A percentile compares a stretch with the other conserved stretches of the same genome.
Evolutionary conservation across 202 grass and related monocot species (phyloP).

Genomic region (Zoysia matrella): DNA sequence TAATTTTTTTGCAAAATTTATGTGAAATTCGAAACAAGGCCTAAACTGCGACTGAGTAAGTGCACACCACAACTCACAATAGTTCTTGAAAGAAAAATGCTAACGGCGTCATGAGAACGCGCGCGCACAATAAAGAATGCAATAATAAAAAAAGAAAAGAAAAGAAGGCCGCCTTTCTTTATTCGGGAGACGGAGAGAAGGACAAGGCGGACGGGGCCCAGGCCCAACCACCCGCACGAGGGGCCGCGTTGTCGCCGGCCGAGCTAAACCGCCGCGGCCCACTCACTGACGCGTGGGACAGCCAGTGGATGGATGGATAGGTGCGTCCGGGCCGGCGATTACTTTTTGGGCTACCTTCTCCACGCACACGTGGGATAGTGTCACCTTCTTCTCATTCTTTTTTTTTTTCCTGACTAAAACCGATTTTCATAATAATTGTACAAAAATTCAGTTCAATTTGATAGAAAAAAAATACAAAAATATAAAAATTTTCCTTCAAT

Average conservation of each 20-base stretch:
- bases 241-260: conserved; percentile 28
- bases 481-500: too few species aligned
- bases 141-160: not conserved
- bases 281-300: not conserved
- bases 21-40: too few species aligned
- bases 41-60: too few species aligned
- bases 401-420: too few species aligned
- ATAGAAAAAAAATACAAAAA: too few species aligned
- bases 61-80: too few species aligned
- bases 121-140: not conserved
- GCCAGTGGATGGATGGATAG: not conserved
- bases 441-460: too few species aligned
- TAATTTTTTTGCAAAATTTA: too few species aligned
- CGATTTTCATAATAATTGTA: too few species aligned
- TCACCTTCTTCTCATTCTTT: not conserved
- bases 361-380: conserved; percentile 33
- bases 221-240: conserved; percentile 51
- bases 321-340: not conserved
- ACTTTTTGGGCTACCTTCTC: not conserved
- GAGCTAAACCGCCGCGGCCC: not conserved
- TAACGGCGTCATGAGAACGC: not conserved
- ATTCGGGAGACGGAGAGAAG: not conserved
- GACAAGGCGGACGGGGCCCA: conserved; percentile 22
- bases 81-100: not conserved
- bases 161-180: not conserved